Conservation (phyloP, 129 eudicot species). For the Mikania micrantha region DNA sequence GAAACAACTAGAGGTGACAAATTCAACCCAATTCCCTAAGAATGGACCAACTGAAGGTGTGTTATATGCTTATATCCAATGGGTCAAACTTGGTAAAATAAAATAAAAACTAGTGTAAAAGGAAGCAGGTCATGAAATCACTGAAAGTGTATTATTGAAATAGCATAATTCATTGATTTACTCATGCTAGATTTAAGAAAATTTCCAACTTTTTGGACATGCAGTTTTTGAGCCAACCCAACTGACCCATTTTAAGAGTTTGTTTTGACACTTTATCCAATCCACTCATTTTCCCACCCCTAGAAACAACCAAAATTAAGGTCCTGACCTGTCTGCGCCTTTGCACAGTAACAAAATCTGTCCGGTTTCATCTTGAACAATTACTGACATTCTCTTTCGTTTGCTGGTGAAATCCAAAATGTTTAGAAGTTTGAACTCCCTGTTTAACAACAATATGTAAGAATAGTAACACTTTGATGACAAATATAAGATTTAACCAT, state of each 20-base stretch:
- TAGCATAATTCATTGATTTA: background rate
- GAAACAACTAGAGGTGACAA: background rate
- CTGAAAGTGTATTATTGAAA: background rate
- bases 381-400: slow-evolving; percentile 93
- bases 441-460: slow-evolving; percentile 19
- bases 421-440: slow-evolving; percentile 87
- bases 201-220: background rate
- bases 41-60: background rate
- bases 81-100: background rate
- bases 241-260: background rate
- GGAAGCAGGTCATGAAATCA: background rate
- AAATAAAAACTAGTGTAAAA: too few relatives aligned
- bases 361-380: slow-evolving; percentile 65
- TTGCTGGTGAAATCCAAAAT: slow-evolving; percentile 87
- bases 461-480: background rate
- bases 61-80: background rate
- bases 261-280: background rate
- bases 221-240: background rate
- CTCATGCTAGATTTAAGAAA: background rate
- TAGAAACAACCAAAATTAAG: background rate
- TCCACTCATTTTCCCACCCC: background rate
- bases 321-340: slow-evolving; percentile 92
- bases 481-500: background rate
- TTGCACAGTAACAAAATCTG: slow-evolving; percentile 85
- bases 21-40: background rate